These are phyloP conservation scores for Biscogniauxia sp. DNA, from an alignment of 2,329 filamentous ascomycete genomes.

Conservation along the genomic window DNA sequence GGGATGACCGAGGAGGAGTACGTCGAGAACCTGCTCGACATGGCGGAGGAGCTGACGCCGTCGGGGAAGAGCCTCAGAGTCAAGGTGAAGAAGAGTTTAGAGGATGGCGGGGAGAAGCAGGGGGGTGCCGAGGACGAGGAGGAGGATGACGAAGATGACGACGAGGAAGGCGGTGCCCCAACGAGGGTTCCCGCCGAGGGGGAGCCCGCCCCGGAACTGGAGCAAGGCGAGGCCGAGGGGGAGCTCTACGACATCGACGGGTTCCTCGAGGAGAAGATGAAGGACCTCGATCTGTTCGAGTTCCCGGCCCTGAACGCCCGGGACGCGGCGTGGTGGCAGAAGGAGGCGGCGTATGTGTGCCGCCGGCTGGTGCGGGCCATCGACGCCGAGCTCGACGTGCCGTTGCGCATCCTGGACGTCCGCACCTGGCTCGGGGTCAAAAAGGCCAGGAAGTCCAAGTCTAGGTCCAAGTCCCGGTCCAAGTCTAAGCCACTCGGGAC, in stretches of 20 bases:
- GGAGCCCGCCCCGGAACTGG: too few relatives aligned
- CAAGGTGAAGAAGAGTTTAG: background rate
- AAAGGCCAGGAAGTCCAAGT: too few relatives aligned
- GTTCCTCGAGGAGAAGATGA: background rate
- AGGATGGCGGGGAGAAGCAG: background rate
- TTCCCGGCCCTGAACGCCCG: background rate
- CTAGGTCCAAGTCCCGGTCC: too few relatives aligned
- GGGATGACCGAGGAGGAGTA: background rate
- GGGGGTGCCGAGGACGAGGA: background rate
- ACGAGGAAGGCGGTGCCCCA: background rate
- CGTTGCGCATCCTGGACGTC: background rate
- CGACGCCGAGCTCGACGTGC: background rate
- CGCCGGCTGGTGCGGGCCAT: background rate
- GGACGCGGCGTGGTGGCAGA: background rate
- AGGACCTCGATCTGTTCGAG: background rate
- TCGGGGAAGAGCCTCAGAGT: too few relatives aligned
- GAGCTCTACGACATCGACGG: background rate
- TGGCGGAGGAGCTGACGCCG: background rate
- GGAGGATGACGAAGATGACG: background rate
- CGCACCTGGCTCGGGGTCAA: background rate
- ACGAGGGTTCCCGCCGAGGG: too few relatives aligned
- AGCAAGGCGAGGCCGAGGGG: background rate
- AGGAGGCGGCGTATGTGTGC: background rate
- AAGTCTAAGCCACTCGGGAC: too few relatives aligned
- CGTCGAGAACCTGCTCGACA: background rate